phyloP scores from a whole-genome alignment of 1,139 yeast genomes.

The Zygosaccharomyces pseudobailii region DNA sequence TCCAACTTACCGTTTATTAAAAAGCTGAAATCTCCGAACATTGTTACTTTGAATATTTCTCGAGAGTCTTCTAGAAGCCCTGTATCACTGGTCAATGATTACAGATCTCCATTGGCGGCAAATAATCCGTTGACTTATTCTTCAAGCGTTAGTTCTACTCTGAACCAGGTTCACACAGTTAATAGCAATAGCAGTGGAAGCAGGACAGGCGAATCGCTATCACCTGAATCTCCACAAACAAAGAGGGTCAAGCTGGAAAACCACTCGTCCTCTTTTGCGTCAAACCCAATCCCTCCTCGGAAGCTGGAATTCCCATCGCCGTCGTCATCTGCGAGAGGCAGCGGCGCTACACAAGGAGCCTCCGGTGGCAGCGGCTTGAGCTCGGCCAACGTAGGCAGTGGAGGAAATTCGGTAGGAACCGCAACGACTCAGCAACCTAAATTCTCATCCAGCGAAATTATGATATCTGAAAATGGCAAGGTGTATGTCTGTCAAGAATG shows the following conservation, averaged over 20 bases:
- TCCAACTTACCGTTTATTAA: slow-evolving; percentile 30
- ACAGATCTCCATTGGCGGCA: slow-evolving; percentile 20
- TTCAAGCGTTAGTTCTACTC: slow-evolving; percentile 16
- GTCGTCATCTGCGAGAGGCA: background rate
- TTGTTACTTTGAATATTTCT: slow-evolving; percentile 34
- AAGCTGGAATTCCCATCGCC: slow-evolving; percentile 10
- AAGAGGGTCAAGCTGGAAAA: slow-evolving; percentile 12
- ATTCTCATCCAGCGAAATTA: slow-evolving; percentile 30
- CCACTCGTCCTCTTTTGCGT: slow-evolving; percentile 11
- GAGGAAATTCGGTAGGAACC: background rate
- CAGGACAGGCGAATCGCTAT: slow-evolving; percentile 17
- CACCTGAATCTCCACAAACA: slow-evolving; percentile 17
- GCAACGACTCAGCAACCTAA: slow-evolving; percentile 18
- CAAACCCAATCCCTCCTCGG: slow-evolving; percentile 5
- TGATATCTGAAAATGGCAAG: slow-evolving; percentile 33
- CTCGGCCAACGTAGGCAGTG: slow-evolving; percentile 1
- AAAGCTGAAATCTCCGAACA: slow-evolving; percentile 33
- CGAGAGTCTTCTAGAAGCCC: slow-evolving; percentile 35
- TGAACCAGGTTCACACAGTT: slow-evolving; percentile 22
- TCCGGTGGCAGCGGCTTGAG: background rate
- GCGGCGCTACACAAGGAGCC: slow-evolving; percentile 4
- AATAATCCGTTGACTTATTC: slow-evolving; percentile 19
- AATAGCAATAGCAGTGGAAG: slow-evolving; percentile 12
- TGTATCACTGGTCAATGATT: slow-evolving; percentile 23
- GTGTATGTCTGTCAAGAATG: slow-evolving; percentile 35